A percentile compares a stretch with the other conserved stretches of the same genome.
These are phyloP conservation scores for Nicotiana tabacum DNA, from an alignment of 257 asterid genomes.

Conservation along the genomic window DNA sequence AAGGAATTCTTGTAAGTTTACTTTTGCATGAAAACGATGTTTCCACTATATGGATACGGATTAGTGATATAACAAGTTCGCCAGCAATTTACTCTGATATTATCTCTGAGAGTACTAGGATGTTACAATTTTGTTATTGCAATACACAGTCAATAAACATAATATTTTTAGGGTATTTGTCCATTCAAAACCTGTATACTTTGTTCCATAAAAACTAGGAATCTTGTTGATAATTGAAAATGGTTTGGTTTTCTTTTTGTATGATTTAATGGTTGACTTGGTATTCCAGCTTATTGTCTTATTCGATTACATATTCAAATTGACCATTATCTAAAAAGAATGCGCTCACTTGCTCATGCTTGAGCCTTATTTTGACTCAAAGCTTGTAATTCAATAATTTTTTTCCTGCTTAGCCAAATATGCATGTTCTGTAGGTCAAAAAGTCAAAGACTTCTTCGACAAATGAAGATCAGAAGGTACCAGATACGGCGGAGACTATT, in stretches of 20 bases:
- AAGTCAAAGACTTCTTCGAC: conserved; percentile 52
- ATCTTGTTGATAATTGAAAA: not conserved
- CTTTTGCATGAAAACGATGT: not conserved
- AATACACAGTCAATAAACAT: not conserved
- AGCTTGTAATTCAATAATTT: not conserved
- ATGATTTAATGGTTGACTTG: not conserved
- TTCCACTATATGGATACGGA: not conserved
- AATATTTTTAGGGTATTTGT: not conserved
- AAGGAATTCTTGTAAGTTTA: conserved; percentile 84
- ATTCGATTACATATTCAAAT: not conserved
- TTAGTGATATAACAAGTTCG: not conserved
- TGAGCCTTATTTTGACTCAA: not conserved
- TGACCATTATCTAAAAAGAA: not conserved
- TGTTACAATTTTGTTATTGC: not conserved
- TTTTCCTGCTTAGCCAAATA: not conserved
- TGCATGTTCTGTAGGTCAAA: conserved; percentile 42
- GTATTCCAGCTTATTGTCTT: not conserved
- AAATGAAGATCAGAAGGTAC: conserved; percentile 23
- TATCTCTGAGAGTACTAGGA: not conserved
- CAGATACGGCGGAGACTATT: conserved; percentile 25
- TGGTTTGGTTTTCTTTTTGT: not conserved
- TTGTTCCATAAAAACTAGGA: not conserved
- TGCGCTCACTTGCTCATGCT: not conserved
- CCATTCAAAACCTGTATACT: not conserved
- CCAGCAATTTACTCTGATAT: not conserved